Percentiles rank a stretch among this genome's conserved stretches.
Evolutionary conservation across 2,329 filamentous ascomycete species (phyloP).

Genomic region (Orbilia javanica): DNA sequence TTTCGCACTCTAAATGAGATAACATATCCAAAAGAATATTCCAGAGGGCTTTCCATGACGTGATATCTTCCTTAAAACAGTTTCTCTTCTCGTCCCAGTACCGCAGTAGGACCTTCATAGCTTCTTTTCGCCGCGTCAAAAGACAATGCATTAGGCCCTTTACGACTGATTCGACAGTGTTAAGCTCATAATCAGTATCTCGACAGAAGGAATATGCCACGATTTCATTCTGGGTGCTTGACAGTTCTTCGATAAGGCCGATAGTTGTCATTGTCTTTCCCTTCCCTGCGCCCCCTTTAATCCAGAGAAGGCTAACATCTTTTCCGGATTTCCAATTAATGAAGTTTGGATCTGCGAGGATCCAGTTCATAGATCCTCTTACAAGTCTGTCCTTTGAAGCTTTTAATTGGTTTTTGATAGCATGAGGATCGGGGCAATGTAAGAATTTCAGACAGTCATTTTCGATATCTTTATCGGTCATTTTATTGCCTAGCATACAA

Average conservation of each 20-base stretch:
- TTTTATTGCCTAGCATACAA: neutral
- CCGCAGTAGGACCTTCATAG: neutral
- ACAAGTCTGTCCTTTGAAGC: slow-evolving; percentile 57
- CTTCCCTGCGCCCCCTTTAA: slow-evolving; percentile 64
- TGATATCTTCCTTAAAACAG: slow-evolving; percentile 8
- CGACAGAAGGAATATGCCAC: slow-evolving; percentile 16
- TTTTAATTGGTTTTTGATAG: slow-evolving; percentile 59
- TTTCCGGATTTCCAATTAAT: slow-evolving; percentile 60
- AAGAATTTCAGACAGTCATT: slow-evolving; percentile 27
- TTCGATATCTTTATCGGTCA: neutral
- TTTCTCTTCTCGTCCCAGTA: neutral
- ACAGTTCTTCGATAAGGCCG: slow-evolving; percentile 62
- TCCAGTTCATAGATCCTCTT: slow-evolving; percentile 57
- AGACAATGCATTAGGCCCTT: slow-evolving; percentile 56
- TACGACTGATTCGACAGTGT: slow-evolving; percentile 11
- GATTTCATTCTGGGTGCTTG: neutral
- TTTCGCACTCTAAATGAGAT: slow-evolving; percentile 11
- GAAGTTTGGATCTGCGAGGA: slow-evolving; percentile 61
- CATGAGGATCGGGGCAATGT: slow-evolving; percentile 55
- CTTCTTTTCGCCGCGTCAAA: slow-evolving; percentile 1
- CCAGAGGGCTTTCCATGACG: slow-evolving; percentile 35
- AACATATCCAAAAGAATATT: slow-evolving; percentile 32
- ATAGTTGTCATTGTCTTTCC: slow-evolving; percentile 66
- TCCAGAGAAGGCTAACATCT: slow-evolving; percentile 64
- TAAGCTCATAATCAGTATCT: slow-evolving; percentile 8